phyloP scores from a whole-genome alignment of 2,329 filamentous ascomycete species.

The Furcasterigmium furcatum region DNA sequence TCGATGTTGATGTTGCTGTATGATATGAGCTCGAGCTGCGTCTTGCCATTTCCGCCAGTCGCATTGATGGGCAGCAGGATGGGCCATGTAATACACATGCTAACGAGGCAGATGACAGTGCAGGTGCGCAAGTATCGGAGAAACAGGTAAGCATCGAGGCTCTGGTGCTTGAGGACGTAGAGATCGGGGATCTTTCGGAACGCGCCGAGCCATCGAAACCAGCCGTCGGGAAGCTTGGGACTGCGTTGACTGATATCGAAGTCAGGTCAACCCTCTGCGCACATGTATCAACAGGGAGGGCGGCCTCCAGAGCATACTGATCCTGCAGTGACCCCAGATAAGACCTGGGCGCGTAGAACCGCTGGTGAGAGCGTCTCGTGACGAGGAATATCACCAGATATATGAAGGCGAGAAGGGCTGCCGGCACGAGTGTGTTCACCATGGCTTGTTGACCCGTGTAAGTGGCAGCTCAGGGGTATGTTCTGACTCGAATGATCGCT shows the following conservation, averaged over 20 bases:
- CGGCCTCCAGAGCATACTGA: conserved; percentile 21
- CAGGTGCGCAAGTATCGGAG: conserved; percentile 80
- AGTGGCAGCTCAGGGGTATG: not conserved
- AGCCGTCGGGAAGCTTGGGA: conserved; percentile 49
- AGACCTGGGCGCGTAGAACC: conserved; percentile 48
- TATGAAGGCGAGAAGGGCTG: conserved; percentile 38
- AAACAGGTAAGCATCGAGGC: conserved; percentile 81
- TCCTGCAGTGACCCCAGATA: conserved; percentile 43
- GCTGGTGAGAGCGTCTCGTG: conserved; percentile 38
- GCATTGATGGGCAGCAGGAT: conserved; percentile 82
- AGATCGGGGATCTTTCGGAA: conserved; percentile 67
- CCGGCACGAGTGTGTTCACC: conserved; percentile 49
- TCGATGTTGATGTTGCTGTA: conserved; percentile 69
- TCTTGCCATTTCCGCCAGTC: conserved; percentile 65
- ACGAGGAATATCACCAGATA: conserved; percentile 42
- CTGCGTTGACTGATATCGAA: conserved; percentile 49
- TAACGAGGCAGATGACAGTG: conserved; percentile 75
- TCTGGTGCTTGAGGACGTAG: conserved; percentile 79
- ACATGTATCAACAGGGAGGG: conserved; percentile 17
- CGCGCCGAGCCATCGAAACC: conserved; percentile 58
- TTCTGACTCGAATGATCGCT: no score
- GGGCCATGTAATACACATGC: conserved; percentile 84
- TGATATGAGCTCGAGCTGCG: conserved; percentile 73
- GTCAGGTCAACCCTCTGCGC: no score
- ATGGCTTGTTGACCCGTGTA: conserved; percentile 23